Base-by-base conservation (phyloP, 169 alveolate genomes). In the Eimeria tenella region DNA sequence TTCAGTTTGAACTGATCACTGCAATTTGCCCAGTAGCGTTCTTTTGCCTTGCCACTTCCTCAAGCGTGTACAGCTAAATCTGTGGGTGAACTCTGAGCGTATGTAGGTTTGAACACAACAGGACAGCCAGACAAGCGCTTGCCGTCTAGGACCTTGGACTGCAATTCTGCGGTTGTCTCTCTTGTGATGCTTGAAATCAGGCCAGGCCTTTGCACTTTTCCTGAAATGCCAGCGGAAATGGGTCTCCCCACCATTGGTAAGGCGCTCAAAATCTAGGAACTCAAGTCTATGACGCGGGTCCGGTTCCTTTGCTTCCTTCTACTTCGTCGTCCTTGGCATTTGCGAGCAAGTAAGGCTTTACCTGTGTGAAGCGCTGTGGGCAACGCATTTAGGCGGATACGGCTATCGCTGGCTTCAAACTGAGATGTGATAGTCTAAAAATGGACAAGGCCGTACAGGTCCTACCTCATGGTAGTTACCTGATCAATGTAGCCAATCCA, bases 401-500 rank as follows among this genome's bases (percentile, higher is more conserved):
- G 71, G 96, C 96, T 52, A 96, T 96, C 31, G 93, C 79, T 50
- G 95, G 93, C 17, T 98, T 97, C 84, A 95, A 96, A 49, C 96
- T 94, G 63, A 90, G 92, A 71, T 93, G 96, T 49, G 95, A 87
- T 65, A 95, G 74, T 82, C 94, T 95, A 62, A 92, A 93, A n/a
- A 95, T 96, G 56, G 97, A 96, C 77, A 82, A 82, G 81, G 92
- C 90, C 31, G 56, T 42, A 58, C 97, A 93, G 82, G 95, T 97
- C 65, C 94, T 98, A 63, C 99, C 99, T 3, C 99, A 98, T 86
- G 99, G 98, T 8, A 97, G 98, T 17, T 98, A 97, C 87, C 94
- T 98, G 94, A 97, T 98, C 55, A 98, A 98, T 94, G 50, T 98
- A 63, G 99, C 98, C 23, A 98, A 98, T 70, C 99, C 99, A 9